Conservation (phyloP, 345 rosid species). For the Salix purpurea region DNA sequence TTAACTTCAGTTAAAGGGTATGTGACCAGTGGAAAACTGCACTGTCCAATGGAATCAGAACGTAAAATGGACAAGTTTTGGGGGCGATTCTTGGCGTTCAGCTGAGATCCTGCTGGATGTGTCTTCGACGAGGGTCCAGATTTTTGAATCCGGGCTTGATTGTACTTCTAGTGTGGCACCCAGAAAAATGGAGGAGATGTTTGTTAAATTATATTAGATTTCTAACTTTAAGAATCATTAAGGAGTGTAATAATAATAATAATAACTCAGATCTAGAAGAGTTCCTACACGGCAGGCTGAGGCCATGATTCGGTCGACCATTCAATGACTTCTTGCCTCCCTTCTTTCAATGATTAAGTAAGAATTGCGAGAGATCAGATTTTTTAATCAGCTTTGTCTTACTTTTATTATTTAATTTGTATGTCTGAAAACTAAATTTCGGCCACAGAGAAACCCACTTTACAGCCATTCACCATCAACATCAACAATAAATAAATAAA, state of each 20-base stretch:
- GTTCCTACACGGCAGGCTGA: background rate
- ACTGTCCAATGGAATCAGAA: background rate
- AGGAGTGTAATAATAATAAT: background rate
- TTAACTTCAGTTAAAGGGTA: slow-evolving; percentile 26
- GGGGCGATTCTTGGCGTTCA: background rate
- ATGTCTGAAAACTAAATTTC: background rate
- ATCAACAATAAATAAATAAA: too few relatives aligned
- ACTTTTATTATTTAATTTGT: background rate
- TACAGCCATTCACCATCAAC: too few relatives aligned
- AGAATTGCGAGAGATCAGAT: background rate
- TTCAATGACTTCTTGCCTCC: background rate
- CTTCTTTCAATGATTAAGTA: background rate
- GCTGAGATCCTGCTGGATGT: too few relatives aligned
- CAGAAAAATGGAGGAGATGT: background rate
- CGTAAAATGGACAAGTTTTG: background rate
- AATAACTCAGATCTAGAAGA: background rate
- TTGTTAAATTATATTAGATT: background rate
- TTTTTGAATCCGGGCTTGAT: background rate
- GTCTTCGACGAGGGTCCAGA: background rate
- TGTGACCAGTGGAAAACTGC: background rate
- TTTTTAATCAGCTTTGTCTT: background rate
- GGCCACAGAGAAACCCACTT: background rate
- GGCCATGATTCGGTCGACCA: background rate
- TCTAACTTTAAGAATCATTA: background rate
- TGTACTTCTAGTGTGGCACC: background rate